Evolutionary conservation across 2,329 filamentous ascomycete species (phyloP).

Genomic region (Neopestalotiopsis sp.): DNA sequence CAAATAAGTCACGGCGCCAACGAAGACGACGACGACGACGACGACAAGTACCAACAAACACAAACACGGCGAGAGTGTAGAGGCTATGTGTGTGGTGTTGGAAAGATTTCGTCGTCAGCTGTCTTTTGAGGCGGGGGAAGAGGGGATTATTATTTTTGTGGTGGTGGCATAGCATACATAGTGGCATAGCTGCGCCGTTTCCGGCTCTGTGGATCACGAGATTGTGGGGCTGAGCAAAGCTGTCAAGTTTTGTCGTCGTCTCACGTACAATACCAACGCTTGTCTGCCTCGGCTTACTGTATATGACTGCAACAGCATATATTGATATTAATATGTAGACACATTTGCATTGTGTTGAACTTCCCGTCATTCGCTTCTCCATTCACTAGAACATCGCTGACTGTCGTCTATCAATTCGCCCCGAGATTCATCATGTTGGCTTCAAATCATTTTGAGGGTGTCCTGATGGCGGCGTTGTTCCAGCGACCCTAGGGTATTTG

Average conservation of each 20-base stretch:
- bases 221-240: conserved; percentile 11
- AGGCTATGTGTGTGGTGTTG: too few relatives aligned
- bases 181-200: conserved; percentile 13
- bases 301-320: neutral
- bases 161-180: neutral
- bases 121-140: conserved; percentile 4
- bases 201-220: conserved; percentile 16
- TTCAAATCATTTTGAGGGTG: neutral
- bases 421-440: too few relatives aligned
- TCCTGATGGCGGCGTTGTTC: neutral
- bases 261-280: neutral
- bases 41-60: neutral
- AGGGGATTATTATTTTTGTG: conserved; percentile 13
- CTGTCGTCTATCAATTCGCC: neutral
- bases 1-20: neutral
- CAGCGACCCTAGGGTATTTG: neutral
- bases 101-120: neutral
- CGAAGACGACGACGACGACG: neutral
- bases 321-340: neutral
- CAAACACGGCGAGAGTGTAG: neutral
- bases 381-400: neutral
- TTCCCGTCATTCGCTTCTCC: neutral
- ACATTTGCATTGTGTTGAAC: neutral
- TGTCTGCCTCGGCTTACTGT: neutral
- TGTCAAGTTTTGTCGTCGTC: neutral